A percentile compares a stretch with the other conserved stretches of the same genome.
phyloP scores from a whole-genome alignment of 495 filamentous ascomycete genomes.

The Chaetomium cochliodes region DNA sequence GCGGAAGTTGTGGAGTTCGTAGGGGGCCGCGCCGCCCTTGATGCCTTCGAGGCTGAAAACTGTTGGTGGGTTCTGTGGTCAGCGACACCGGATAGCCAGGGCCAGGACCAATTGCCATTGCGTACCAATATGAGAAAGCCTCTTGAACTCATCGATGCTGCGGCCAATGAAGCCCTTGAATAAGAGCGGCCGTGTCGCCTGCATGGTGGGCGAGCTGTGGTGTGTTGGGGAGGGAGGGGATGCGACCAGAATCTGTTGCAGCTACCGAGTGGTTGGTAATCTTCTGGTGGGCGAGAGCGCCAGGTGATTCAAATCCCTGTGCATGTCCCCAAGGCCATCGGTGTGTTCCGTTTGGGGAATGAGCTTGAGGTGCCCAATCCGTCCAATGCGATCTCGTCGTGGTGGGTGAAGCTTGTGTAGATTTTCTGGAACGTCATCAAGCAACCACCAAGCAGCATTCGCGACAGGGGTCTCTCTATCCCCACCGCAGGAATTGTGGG shows the following conservation, averaged over 20 bases:
- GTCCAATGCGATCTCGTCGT: background rate
- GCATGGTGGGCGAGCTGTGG: conserved; percentile 37
- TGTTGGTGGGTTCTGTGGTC: conserved; percentile 22
- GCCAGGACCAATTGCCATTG: background rate
- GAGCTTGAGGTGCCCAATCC: conserved; percentile 15
- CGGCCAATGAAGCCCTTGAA: conserved; percentile 47
- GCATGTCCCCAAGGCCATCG: conserved; percentile 17
- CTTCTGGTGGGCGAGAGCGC: conserved; percentile 20
- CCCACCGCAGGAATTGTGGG: conserved; percentile 3
- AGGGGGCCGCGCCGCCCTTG: conserved; percentile 54
- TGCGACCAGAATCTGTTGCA: background rate
- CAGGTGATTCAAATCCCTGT: conserved; percentile 20
- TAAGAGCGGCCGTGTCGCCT: conserved; percentile 41
- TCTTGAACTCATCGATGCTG: conserved; percentile 49
- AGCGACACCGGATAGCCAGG: background rate
- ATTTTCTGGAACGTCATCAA: conserved; percentile 16
- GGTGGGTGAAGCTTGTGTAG: conserved; percentile 6
- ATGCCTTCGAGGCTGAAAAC: conserved; percentile 54
- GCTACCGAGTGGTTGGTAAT: background rate
- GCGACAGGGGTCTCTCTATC: conserved; percentile 9
- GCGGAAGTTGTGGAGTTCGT: conserved; percentile 64
- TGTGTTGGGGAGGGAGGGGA: background rate
- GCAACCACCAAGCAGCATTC: background rate
- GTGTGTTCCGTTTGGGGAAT: background rate
- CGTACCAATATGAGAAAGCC: conserved; percentile 47